phyloP scores from a whole-genome alignment of 2,329 filamentous ascomycete species.

The Phialemonium atrogriseum region DNA sequence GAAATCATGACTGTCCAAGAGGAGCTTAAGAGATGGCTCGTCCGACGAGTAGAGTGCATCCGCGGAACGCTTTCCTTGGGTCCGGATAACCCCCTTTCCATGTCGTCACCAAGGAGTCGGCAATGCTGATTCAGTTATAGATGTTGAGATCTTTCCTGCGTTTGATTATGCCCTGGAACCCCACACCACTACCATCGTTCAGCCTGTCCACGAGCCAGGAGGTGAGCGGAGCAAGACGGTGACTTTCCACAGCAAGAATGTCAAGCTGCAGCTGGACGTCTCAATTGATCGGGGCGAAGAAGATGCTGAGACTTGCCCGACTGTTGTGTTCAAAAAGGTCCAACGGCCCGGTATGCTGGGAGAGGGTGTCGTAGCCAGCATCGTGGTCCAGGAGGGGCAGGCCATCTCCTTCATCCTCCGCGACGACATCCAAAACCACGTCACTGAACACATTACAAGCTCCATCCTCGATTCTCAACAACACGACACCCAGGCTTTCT shows the following conservation, averaged over 20 bases:
- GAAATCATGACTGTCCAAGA: slow-evolving; percentile 46
- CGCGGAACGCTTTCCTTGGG: slow-evolving; percentile 56
- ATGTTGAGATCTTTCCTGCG: slow-evolving; percentile 64
- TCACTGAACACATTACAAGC: slow-evolving; percentile 49
- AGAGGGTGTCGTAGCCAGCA: slow-evolving; percentile 52
- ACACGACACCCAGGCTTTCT: slow-evolving; percentile 61
- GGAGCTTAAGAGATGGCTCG: slow-evolving; percentile 62
- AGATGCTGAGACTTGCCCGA: slow-evolving; percentile 37
- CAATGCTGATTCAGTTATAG: slow-evolving; percentile 20
- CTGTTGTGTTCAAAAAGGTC: slow-evolving; percentile 46
- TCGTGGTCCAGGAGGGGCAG: slow-evolving; percentile 57
- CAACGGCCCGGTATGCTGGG: slow-evolving; percentile 44
- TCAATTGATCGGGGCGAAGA: slow-evolving; percentile 53
- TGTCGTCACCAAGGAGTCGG: not conserved
- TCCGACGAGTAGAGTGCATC: slow-evolving; percentile 65
- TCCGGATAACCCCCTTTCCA: slow-evolving; percentile 14
- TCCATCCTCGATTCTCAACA: slow-evolving; percentile 53
- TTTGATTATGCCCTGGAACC: slow-evolving; percentile 60
- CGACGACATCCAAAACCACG: slow-evolving; percentile 49
- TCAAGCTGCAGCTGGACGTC: slow-evolving; percentile 59
- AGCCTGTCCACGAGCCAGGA: slow-evolving; percentile 30
- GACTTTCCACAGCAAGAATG: slow-evolving; percentile 50
- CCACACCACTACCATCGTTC: slow-evolving; percentile 51
- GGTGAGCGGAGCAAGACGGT: slow-evolving; percentile 47
- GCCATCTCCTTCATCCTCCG: slow-evolving; percentile 61